These are phyloP conservation scores for Citrus maxima DNA, from an alignment of 345 rosid genomes.

Conservation along the genomic window DNA sequence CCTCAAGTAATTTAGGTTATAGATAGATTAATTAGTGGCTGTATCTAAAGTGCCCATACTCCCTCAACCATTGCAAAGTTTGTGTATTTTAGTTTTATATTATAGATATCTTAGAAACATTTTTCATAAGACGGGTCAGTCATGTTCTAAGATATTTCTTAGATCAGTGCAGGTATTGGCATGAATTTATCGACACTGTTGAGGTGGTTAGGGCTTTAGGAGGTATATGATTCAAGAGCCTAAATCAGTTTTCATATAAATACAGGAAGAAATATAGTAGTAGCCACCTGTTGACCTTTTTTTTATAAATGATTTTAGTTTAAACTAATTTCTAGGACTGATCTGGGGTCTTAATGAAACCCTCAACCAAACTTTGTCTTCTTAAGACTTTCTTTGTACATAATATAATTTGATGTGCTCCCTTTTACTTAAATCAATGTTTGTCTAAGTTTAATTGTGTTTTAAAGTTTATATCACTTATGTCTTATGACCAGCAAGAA, in stretches of 20 bases:
- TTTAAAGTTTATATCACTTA: neutral
- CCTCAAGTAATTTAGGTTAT: neutral
- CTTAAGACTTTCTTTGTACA: neutral
- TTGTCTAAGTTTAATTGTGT: neutral
- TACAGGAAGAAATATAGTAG: too few species aligned
- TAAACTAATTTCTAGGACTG: neutral
- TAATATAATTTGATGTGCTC: neutral
- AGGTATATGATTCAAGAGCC: neutral
- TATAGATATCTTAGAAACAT: neutral
- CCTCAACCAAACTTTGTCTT: neutral
- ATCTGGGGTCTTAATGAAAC: neutral
- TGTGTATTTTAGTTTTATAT: neutral
- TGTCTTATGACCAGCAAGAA: neutral
- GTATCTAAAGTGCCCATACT: neutral
- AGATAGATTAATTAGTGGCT: neutral
- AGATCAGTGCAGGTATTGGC: neutral
- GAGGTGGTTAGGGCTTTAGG: neutral
- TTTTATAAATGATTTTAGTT: neutral
- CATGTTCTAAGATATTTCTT: neutral
- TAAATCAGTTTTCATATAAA: neutral
- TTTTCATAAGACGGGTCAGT: neutral
- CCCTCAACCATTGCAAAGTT: neutral
- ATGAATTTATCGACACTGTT: too few species aligned
- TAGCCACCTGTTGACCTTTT: neutral
- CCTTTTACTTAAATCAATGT: neutral